Conservation (phyloP, 2,329 filamentous ascomycete species). For the Fusarium denticulatum region DNA sequence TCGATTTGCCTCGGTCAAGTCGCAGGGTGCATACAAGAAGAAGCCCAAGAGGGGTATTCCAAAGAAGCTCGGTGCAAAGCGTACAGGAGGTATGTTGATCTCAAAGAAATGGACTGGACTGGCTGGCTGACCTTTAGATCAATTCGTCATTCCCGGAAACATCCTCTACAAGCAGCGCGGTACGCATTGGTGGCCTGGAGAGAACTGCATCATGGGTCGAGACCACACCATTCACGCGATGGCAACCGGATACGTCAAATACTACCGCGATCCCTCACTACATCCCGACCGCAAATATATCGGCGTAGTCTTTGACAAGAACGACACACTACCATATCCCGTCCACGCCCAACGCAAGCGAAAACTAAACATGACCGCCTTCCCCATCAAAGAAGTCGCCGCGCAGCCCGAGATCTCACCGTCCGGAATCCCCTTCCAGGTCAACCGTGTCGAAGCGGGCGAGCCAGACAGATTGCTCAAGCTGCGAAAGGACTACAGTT, state of each 20-base stretch:
- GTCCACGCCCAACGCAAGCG: slow-evolving; percentile 77
- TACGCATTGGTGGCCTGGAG: slow-evolving; percentile 92
- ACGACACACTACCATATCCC: slow-evolving; percentile 81
- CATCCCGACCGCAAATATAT: slow-evolving; percentile 95
- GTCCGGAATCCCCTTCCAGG: slow-evolving; percentile 61
- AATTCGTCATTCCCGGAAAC: slow-evolving; percentile 94
- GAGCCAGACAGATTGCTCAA: slow-evolving; percentile 60
- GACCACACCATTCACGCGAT: slow-evolving; percentile 96
- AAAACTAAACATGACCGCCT: slow-evolving; percentile 76
- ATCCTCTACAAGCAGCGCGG: slow-evolving; percentile 98
- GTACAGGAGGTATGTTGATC: slow-evolving; percentile 77
- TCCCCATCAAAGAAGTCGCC: slow-evolving; percentile 54
- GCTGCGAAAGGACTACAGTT: slow-evolving; percentile 65
- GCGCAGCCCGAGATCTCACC: slow-evolving; percentile 55
- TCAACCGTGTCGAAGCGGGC: slow-evolving; percentile 54
- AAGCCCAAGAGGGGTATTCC: slow-evolving; percentile 67
- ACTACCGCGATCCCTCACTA: slow-evolving; percentile 86
- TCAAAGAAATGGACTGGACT: neutral
- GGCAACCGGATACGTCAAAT: slow-evolving; percentile 90
- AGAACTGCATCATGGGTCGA: slow-evolving; percentile 93
- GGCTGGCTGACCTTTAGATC: slow-evolving; percentile 63
- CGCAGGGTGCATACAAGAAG: slow-evolving; percentile 75
- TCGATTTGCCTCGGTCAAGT: slow-evolving; percentile 68
- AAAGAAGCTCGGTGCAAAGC: slow-evolving; percentile 95
- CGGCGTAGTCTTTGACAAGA: slow-evolving; percentile 86